These are phyloP conservation scores for Ogataea corticis DNA, from an alignment of 805 yeast genomes.

Conservation along the genomic window DNA sequence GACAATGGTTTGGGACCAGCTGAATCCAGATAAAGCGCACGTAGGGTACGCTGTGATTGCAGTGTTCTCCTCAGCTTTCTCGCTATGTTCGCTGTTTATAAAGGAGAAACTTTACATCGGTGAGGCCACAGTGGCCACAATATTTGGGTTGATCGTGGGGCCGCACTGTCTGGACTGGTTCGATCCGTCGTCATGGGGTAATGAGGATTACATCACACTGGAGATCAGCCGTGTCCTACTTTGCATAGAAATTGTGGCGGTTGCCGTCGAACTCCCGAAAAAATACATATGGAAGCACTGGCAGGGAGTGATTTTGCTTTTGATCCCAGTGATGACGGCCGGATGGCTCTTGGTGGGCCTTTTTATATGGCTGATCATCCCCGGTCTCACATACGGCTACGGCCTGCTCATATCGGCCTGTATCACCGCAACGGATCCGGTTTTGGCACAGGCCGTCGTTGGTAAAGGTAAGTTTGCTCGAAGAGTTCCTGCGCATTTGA, in stretches of 20 bases:
- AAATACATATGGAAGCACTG: slow-evolving; percentile 63
- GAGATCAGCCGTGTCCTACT: slow-evolving; percentile 64
- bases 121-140: slow-evolving; percentile 65
- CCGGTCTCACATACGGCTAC: slow-evolving; percentile 53
- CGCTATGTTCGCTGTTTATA: slow-evolving; percentile 57
- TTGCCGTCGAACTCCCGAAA: slow-evolving; percentile 71
- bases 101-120: slow-evolving; percentile 61
- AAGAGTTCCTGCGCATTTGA: slow-evolving; percentile 60
- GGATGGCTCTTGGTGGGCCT: slow-evolving; percentile 70
- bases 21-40: slow-evolving; percentile 35
- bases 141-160: slow-evolving; percentile 61
- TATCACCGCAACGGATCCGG: slow-evolving; percentile 79
- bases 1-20: slow-evolving; percentile 35
- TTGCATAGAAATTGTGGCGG: slow-evolving; percentile 71
- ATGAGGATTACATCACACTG: slow-evolving; percentile 52
- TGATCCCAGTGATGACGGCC: slow-evolving; percentile 67
- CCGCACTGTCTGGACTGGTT: slow-evolving; percentile 63
- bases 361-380: slow-evolving; percentile 62
- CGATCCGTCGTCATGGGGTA: slow-evolving; percentile 57
- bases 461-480: slow-evolving; percentile 73
- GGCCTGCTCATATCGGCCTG: slow-evolving; percentile 66
- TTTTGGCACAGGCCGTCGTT: slow-evolving; percentile 70
- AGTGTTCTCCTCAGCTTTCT: slow-evolving; percentile 57
- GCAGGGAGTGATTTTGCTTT: slow-evolving; percentile 54
- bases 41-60: slow-evolving; percentile 59